A percentile compares a stretch with the other conserved stretches of the same genome.
phyloP scores from a whole-genome alignment of 2,329 filamentous ascomycete species.

The Talaromyces sp. region DNA sequence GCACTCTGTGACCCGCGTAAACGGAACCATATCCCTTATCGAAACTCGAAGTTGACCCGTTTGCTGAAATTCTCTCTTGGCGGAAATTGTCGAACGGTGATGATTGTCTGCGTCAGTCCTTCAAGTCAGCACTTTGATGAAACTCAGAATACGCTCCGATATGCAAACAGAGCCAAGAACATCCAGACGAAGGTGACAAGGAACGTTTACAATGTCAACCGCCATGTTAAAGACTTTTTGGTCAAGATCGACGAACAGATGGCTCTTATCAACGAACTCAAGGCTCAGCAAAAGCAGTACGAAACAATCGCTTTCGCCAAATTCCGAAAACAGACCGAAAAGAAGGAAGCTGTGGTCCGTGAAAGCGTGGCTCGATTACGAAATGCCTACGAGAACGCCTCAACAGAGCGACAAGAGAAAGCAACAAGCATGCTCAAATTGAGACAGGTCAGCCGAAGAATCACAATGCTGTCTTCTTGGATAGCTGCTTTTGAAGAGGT shows the following conservation, averaged over 20 bases:
- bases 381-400: slow-evolving; percentile 76
- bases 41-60: slow-evolving; percentile 94
- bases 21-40: slow-evolving; percentile 90
- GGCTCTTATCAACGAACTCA: slow-evolving; percentile 92
- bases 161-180: slow-evolving; percentile 97
- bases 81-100: slow-evolving; percentile 97
- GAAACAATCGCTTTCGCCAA: slow-evolving; percentile 80
- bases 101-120: slow-evolving; percentile 98
- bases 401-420: slow-evolving; percentile 73
- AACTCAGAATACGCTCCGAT: slow-evolving; percentile 94
- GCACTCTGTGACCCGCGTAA: slow-evolving; percentile 91
- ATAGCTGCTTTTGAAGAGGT: slow-evolving; percentile 85
- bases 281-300: slow-evolving; percentile 85
- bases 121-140: slow-evolving; percentile 97
- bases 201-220: slow-evolving; percentile 98
- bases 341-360: slow-evolving; percentile 69
- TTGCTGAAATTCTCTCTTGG: slow-evolving; percentile 95
- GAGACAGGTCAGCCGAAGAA: slow-evolving; percentile 77
- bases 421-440: slow-evolving; percentile 76
- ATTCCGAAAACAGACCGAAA: slow-evolving; percentile 85
- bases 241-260: slow-evolving; percentile 99
- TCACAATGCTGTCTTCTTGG: slow-evolving; percentile 84
- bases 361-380: slow-evolving; percentile 80
- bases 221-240: slow-evolving; percentile 97
- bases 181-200: slow-evolving; percentile 99